Evolutionary conservation across 495 filamentous ascomycete species (phyloP), one percentile per base, ranked within the genome.

Genomic region (Penicillium ochrochloron): DNA sequence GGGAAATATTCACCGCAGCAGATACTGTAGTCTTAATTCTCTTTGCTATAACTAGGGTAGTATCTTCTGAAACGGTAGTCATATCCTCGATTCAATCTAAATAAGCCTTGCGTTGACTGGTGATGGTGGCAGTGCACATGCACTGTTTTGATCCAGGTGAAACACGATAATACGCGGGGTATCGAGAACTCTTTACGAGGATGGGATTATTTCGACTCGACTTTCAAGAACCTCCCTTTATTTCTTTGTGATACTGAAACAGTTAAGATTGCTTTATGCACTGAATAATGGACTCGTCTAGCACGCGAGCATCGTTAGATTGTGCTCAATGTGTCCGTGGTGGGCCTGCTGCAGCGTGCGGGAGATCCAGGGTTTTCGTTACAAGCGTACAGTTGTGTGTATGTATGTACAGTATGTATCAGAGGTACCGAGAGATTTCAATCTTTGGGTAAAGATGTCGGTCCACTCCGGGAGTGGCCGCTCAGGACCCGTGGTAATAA

Each of bases 401-500:
- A 19, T 1, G 23, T 2, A 19, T 9, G n/a, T 10, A 48, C 19
- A 52, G 19, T 15, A 15, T 50, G 23, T 50, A 27, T 10, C n/a
- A 8, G 21, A 48, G 23, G 44, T 48, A 48, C 44, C 8, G 21
- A 21, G 60, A 60, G 0, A 31, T 42, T 44, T 60, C 42, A 41
- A 51, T 58, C 25, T 42, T 41, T 17, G 39, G 54, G 55, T 52
- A 42, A 25, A 41, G 33, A 25, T 42, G 61, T 59, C 39, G 53
- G 56, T 55, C 60, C 65, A 65, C 64, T n/a, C 66, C 66, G 66
- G 63, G 63, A 66, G 63, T 63, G 63, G 62, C 66, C 66, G 66
- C 60, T 57, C 33, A 34, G 42, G 61, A 59, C 37, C 50, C 60
- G 62, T 55, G 60, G 53, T 50, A 56, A 59, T 67, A 39, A 53